These are phyloP conservation scores for Talaromyces borbonicus DNA, from an alignment of 495 filamentous ascomycete genomes.

Conservation along the genomic window DNA sequence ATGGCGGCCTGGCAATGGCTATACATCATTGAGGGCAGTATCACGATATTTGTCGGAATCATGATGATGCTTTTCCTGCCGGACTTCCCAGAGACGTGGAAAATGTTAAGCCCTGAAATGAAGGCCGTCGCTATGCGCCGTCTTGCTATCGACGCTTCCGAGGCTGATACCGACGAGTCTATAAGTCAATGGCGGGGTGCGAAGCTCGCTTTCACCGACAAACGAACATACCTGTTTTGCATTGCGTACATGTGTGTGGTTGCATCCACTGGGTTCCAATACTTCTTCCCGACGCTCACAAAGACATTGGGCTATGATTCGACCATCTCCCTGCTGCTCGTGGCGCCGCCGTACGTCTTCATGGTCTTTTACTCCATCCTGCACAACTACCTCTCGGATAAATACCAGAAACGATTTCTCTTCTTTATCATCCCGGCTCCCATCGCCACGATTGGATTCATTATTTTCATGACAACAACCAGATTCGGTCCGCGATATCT, in stretches of 20 bases:
- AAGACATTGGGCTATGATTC: conserved; percentile 30
- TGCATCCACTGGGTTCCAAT: conserved; percentile 43
- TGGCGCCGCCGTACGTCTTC: conserved; percentile 46
- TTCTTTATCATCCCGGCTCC: conserved; percentile 43
- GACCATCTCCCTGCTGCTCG: conserved; percentile 37
- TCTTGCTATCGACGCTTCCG: conserved; percentile 35
- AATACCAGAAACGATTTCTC: conserved; percentile 37
- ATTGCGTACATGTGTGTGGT: conserved; percentile 43
- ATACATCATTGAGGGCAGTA: conserved; percentile 39
- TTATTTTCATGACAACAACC: conserved; percentile 41
- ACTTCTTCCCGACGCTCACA: conserved; percentile 45
- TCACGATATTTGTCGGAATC: conserved; percentile 33
- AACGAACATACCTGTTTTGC: conserved; percentile 41
- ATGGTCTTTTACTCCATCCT: conserved; percentile 40
- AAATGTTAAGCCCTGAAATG: conserved; percentile 34
- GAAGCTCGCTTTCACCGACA: conserved; percentile 41
- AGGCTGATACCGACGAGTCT: conserved; percentile 39
- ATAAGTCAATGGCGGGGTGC: conserved; percentile 39
- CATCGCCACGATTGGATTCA: conserved; percentile 38
- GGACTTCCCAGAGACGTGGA: conserved; percentile 43
- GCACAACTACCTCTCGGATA: conserved; percentile 39
- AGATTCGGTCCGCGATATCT: conserved; percentile 42
- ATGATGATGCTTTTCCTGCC: conserved; percentile 31
- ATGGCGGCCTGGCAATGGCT: conserved; percentile 43
- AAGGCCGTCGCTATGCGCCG: conserved; percentile 40